Evolutionary conservation across 805 yeast species (phyloP).

Genomic region (Lipomyces yamanashiensis): DNA sequence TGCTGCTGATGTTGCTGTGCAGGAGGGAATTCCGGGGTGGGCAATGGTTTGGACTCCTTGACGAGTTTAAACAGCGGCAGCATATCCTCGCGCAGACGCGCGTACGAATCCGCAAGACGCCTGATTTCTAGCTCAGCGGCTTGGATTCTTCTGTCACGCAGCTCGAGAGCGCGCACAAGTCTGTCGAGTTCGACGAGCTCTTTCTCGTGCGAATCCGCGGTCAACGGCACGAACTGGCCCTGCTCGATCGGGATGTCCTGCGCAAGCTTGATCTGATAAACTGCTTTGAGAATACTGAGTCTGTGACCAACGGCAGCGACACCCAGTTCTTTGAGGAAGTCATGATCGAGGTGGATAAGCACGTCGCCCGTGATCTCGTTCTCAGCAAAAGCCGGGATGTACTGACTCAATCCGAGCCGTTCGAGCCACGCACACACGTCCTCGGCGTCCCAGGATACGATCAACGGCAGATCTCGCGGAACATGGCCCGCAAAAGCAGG

Average conservation of each 20-base stretch:
- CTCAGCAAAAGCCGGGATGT: constrained; percentile 41
- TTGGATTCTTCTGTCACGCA: constrained; percentile 44
- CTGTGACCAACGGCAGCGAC: constrained; percentile 59
- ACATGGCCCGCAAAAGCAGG: neutral
- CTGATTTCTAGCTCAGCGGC: constrained; percentile 46
- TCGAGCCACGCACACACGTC: constrained; percentile 33
- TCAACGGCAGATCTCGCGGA: constrained; percentile 10
- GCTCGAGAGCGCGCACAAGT: constrained; percentile 24
- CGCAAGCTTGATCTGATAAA: constrained; percentile 56
- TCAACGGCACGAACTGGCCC: constrained; percentile 37
- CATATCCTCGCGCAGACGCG: constrained; percentile 64
- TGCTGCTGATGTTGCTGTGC: constrained; percentile 30
- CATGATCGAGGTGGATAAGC: constrained; percentile 67
- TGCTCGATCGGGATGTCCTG: constrained; percentile 39
- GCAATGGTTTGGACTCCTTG: constrained; percentile 55
- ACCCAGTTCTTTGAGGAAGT: constrained; percentile 77
- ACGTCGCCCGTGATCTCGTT: constrained; percentile 76
- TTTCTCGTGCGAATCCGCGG: constrained; percentile 35
- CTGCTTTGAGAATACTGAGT: constrained; percentile 61
- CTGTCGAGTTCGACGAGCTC: constrained; percentile 40
- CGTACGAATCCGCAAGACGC: constrained; percentile 49
- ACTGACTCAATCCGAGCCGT: constrained; percentile 29
- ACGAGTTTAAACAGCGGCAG: constrained; percentile 64
- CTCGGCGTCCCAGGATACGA: constrained; percentile 29
- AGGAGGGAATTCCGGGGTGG: constrained; percentile 42